Conservation (phyloP, 352 stramenopile species). For the Pythium chondricola region DNA sequence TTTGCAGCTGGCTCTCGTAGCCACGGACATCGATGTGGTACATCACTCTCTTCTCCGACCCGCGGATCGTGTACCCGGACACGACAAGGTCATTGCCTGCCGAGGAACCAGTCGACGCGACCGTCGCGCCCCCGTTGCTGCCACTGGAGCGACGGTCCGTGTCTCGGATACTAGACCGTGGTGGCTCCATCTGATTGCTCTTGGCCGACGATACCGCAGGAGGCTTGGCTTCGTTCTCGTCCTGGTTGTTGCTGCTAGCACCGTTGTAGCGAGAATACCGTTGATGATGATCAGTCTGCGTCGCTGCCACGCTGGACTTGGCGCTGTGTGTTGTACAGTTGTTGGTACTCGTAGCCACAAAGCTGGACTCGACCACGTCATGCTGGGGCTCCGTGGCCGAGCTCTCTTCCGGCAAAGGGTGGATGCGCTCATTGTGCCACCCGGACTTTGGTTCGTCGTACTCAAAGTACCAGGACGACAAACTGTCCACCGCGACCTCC, state of each 20-base stretch:
- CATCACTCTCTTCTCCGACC: slow-evolving; percentile 76
- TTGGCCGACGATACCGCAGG: background rate
- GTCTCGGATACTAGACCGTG: slow-evolving; percentile 2
- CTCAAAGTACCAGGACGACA: slow-evolving; percentile 65
- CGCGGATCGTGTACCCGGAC: slow-evolving; percentile 61
- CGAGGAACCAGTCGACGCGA: slow-evolving; percentile 10
- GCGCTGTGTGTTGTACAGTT: background rate
- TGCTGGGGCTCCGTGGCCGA: background rate
- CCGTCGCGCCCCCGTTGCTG: slow-evolving; percentile 9
- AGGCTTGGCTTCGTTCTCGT: background rate
- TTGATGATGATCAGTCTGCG: background rate
- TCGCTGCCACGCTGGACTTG: background rate
- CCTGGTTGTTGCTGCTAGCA: background rate
- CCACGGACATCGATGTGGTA: slow-evolving; percentile 84
- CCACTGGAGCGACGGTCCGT: slow-evolving; percentile 13
- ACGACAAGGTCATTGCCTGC: slow-evolving; percentile 53
- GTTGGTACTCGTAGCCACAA: background rate
- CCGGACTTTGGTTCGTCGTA: slow-evolving; percentile 19
- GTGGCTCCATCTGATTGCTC: background rate
- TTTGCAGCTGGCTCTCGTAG: slow-evolving; percentile 63
- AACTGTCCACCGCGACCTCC: slow-evolving; percentile 57
- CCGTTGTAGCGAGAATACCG: background rate
- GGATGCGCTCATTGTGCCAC: slow-evolving; percentile 18
- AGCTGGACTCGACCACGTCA: no score
- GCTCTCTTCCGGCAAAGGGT: slow-evolving; percentile 15